A percentile compares a stretch with the other conserved stretches of the same genome.
Conservation (phyloP, 805 yeast genomes). For the Metschnikowia sp. region DNA sequence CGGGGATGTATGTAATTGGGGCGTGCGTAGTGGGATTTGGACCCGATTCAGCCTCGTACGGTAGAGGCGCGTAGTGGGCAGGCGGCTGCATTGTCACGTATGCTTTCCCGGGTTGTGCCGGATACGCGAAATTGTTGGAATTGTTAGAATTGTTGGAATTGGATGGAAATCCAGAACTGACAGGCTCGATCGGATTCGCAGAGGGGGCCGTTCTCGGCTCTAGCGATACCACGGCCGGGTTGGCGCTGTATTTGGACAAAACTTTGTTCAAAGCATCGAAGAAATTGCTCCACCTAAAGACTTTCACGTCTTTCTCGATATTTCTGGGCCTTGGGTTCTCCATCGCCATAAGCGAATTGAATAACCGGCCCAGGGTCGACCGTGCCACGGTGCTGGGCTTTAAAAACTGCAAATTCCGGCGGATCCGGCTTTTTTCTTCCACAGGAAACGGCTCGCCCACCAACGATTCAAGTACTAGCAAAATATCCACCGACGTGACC, state of each 20-base stretch:
- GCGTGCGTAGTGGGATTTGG: conserved; percentile 11
- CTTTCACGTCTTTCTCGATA: conserved; percentile 69
- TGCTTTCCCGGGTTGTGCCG: neutral
- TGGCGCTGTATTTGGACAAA: conserved; percentile 49
- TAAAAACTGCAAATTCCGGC: conserved; percentile 63
- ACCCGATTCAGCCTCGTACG: conserved; percentile 2
- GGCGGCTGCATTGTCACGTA: conserved; percentile 1
- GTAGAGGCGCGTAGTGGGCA: conserved; percentile 2
- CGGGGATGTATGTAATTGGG: conserved; percentile 4
- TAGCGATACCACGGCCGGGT: conserved; percentile 8
- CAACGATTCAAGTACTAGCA: conserved; percentile 52
- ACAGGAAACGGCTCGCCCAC: conserved; percentile 54
- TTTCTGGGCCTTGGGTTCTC: conserved; percentile 64
- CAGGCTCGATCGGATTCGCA: too few species aligned
- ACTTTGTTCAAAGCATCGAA: conserved; percentile 55
- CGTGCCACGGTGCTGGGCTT: conserved; percentile 60
- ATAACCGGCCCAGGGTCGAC: conserved; percentile 17
- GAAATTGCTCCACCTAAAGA: conserved; percentile 55
- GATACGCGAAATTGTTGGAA: neutral
- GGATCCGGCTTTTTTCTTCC: conserved; percentile 67
- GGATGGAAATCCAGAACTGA: neutral
- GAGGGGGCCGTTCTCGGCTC: neutral
- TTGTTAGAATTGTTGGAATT: neutral
- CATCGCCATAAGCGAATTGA: conserved; percentile 52
- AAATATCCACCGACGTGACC: conserved; percentile 65